These are phyloP conservation scores for Bipolaris bicolor DNA, from an alignment of 2,329 filamentous ascomycete genomes.

Conservation along the genomic window DNA sequence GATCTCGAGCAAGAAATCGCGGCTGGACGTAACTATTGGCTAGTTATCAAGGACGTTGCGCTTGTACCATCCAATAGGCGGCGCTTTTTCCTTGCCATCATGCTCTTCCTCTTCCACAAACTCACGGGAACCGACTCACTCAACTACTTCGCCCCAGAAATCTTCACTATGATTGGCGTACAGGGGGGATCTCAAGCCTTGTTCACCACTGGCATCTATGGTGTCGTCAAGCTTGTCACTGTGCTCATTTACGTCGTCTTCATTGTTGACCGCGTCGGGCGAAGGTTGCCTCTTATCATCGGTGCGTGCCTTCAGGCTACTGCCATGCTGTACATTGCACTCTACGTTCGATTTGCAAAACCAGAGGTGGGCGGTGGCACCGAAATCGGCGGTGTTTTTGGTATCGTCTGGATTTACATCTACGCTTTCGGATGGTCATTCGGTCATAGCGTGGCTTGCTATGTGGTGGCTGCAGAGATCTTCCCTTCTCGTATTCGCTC, in stretches of 20 bases:
- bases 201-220: neutral
- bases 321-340: neutral
- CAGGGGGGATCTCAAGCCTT: neutral
- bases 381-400: neutral
- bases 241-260: neutral
- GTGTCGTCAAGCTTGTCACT: neutral
- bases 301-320: neutral
- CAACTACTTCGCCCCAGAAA: neutral
- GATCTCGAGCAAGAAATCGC: neutral
- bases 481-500: slow-evolving; percentile 1
- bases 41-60: neutral
- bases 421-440: neutral
- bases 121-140: neutral
- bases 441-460: neutral
- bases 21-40: neutral
- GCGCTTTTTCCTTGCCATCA: neutral
- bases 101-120: neutral
- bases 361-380: neutral
- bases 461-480: slow-evolving; percentile 1
- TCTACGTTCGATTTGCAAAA: neutral
- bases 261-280: neutral
- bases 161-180: neutral
- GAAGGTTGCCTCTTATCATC: neutral
- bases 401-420: neutral
- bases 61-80: neutral